These are phyloP conservation scores for Flueggea neowawraea DNA, from an alignment of 441 rosid genomes.

Conservation along the genomic window DNA sequence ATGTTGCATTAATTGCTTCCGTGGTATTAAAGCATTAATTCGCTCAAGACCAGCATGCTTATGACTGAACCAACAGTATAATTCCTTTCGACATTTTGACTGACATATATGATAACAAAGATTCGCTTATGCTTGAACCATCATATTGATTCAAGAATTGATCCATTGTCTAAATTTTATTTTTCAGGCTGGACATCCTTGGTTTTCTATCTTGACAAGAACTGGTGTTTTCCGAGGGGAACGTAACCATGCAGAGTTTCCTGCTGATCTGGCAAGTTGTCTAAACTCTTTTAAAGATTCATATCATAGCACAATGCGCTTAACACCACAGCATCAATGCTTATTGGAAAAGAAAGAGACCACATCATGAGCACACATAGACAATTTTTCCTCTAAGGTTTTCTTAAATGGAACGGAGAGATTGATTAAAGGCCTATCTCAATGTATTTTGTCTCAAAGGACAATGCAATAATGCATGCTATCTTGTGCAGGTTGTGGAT, in stretches of 20 bases:
- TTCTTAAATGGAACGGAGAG: background rate
- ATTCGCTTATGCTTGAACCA: background rate
- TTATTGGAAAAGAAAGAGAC: too few species aligned
- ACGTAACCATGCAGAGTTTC: constrained; percentile 34
- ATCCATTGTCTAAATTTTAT: background rate
- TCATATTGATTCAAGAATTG: background rate
- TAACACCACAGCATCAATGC: too few species aligned
- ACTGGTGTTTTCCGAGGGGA: constrained; percentile 49
- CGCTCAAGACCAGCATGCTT: too few species aligned
- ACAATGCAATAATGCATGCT: background rate
- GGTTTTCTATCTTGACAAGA: constrained; percentile 64
- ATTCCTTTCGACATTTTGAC: background rate
- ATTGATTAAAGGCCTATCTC: too few species aligned
- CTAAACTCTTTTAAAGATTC: too few species aligned
- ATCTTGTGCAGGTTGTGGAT: constrained; percentile 40
- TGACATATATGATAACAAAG: background rate
- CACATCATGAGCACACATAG: background rate
- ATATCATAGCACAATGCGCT: too few species aligned
- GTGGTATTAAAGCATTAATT: too few species aligned
- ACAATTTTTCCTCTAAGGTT: too few species aligned
- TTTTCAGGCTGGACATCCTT: constrained; percentile 53
- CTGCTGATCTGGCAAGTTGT: constrained; percentile 48
- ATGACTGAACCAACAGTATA: too few species aligned
- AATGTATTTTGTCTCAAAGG: background rate
- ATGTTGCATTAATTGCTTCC: background rate